A percentile compares a stretch with the other conserved stretches of the same genome.
Conservation (phyloP, 164 flowering plant species). For the Vitis riparia region DNA sequence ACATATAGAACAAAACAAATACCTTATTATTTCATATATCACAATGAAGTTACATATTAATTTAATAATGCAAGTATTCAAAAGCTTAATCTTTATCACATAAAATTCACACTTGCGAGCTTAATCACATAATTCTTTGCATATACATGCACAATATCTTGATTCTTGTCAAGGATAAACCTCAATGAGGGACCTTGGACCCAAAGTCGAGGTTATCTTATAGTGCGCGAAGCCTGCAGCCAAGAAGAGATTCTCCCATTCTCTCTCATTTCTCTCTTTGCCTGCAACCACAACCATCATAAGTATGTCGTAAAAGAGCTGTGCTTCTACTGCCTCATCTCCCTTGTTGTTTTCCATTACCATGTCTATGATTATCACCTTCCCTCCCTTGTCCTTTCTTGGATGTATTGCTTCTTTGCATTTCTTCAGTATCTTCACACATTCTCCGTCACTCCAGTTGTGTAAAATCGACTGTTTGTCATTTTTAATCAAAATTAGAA, state of each 20-base stretch:
- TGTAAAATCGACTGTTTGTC: constrained; percentile 39
- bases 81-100: no score
- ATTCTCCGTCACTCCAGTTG: constrained; percentile 39
- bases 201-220: neutral
- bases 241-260: constrained; percentile 22
- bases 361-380: constrained; percentile 46
- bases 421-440: constrained; percentile 33
- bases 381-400: constrained; percentile 24
- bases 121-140: no score
- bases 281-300: constrained; percentile 41
- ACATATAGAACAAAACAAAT: no score
- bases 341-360: constrained; percentile 18
- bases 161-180: constrained; percentile 7
- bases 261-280: constrained; percentile 35
- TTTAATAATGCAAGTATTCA: no score
- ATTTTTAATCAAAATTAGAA: no score
- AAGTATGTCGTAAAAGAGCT: constrained; percentile 28
- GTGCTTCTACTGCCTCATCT: constrained; percentile 8
- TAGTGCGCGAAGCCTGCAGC: constrained; percentile 13
- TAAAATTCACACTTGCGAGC: no score
- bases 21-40: no score
- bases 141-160: no score
- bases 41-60: no score
- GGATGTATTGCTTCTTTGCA: constrained; percentile 36
- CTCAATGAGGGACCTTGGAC: constrained; percentile 9